Evolutionary conservation across 176 grass and related monocot genomes (phyloP).

Genomic region (Oryza meridionalis): DNA sequence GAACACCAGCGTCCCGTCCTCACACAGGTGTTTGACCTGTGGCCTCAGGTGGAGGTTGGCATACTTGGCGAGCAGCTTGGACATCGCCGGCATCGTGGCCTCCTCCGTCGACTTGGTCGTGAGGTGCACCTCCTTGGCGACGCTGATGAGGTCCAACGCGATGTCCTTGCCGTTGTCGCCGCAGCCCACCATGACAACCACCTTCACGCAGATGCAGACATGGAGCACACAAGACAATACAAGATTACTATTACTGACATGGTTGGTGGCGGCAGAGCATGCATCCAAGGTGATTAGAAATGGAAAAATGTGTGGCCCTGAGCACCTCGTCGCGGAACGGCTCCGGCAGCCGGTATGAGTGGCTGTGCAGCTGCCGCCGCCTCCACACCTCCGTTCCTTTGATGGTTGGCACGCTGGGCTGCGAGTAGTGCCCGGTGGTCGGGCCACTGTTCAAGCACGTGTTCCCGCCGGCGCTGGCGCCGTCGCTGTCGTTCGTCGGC

Average conservation of each 20-base stretch:
- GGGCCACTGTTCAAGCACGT: too few relatives aligned
- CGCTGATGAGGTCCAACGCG: constrained; percentile 10
- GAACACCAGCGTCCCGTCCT: constrained; percentile 42
- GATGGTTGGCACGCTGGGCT: constrained; percentile 24
- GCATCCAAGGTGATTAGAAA: too few relatives aligned
- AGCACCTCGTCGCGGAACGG: constrained; percentile 25
- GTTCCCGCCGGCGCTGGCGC: too few relatives aligned
- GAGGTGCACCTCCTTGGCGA: constrained; percentile 38
- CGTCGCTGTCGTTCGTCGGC: too few relatives aligned
- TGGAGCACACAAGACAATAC: too few relatives aligned
- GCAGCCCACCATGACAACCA: constrained; percentile 35
- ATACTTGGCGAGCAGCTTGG: constrained; percentile 18
- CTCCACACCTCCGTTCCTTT: constrained; percentile 31
- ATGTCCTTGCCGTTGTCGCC: constrained; percentile 33
- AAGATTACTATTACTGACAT: too few relatives aligned
- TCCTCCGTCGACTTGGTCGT: neutral
- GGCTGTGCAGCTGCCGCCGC: constrained; percentile 29
- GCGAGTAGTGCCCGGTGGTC: constrained; percentile 36
- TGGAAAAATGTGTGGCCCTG: too few relatives aligned
- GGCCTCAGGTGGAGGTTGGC: neutral
- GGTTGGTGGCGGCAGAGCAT: too few relatives aligned
- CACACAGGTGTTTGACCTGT: neutral
- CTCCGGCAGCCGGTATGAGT: constrained; percentile 38
- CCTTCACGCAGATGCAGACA: neutral
- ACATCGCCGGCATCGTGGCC: neutral